Evolutionary conservation across 2,329 filamentous ascomycete genomes (phyloP), one percentile per base, ranked within the genome.

Genomic region (Verruconis gallopava): DNA sequence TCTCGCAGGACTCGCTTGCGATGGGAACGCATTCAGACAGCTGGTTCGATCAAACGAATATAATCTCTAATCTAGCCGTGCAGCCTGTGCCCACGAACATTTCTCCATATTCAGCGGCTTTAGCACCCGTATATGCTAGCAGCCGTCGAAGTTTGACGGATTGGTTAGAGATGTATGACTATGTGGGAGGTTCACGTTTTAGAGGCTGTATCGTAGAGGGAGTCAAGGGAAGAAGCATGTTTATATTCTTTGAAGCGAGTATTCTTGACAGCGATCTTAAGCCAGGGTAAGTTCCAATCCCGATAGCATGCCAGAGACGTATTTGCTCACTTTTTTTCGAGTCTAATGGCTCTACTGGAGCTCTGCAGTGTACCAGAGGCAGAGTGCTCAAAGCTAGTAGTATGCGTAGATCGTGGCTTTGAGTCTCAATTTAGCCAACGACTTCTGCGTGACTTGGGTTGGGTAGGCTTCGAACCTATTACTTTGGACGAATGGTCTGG

Each of bases 261-360:
- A 73, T 84, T 43, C 67, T 85, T 51, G 77, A 76, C 46, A 72
- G 79, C 55, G 84, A 91, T 58, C 66, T 93, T 56, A 94, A 93
- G 69, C 81, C 83, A 65, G 85, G 83, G 83, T 91, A 75, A 55
- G 81, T 72, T 45, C 42, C 6, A 15, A 36, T 13, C 36, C 17
- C 6, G 30, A 3, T 47, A 15, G 28, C 33, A 33, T 19, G 9
- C 21, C 12, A 3, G 25, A 18, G 11, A 11, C 32, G 32, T 6
- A 14, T n/a, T 59, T 57, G 5, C 48, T 19, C 11, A 2, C n/a
- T n/a, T n/a, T n/a, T 34, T 20, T 4, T 4, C 34, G 52, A 88
- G 82, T 55, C 73, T 95, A 40, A 86, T 94, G 70, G 84, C 85
- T 48, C 73, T 94, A 44, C 89, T 94, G 53, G 88, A 94, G 66